Percentiles rank a stretch among this genome's conserved stretches.
Conservation (phyloP, 129 eudicot genomes). For the Mikania micrantha region DNA sequence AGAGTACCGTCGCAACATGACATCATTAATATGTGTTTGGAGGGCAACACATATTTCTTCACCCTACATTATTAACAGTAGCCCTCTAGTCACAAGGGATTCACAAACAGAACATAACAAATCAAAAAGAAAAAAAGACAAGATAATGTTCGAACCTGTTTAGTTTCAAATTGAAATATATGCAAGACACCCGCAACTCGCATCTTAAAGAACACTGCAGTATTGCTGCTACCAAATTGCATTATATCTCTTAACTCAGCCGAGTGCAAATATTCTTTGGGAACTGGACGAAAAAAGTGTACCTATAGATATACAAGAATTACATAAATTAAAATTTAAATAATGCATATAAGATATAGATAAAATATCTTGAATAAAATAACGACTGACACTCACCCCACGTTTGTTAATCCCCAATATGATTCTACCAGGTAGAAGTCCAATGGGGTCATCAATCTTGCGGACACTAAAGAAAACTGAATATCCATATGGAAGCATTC, state of each 20-base stretch:
- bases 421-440: slow-evolving; percentile 87
- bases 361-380: not conserved
- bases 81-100: not conserved
- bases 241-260: slow-evolving; percentile 97
- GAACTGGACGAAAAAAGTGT: slow-evolving; percentile 99
- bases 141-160: slow-evolving; percentile 51
- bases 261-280: slow-evolving; percentile 93
- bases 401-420: slow-evolving; percentile 93
- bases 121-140: not conserved
- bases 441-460: slow-evolving; percentile 98
- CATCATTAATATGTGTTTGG: slow-evolving; percentile 98
- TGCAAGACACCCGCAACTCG: slow-evolving; percentile 98
- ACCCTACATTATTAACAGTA: slow-evolving; percentile 47
- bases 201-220: slow-evolving; percentile 98
- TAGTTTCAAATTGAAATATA: slow-evolving; percentile 95
- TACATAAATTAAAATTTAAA: not conserved
- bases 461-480: slow-evolving; percentile 95
- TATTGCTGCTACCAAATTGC: slow-evolving; percentile 99
- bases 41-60: slow-evolving; percentile 99
- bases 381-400: slow-evolving; percentile 53
- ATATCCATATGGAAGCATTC: slow-evolving; percentile 90
- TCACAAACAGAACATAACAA: not conserved
- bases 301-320: slow-evolving; percentile 41
- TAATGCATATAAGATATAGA: not conserved
- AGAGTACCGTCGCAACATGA: slow-evolving; percentile 94